Base-by-base conservation (phyloP, 345 rosid species). In the Erysimum cheiranthoides region DNA sequence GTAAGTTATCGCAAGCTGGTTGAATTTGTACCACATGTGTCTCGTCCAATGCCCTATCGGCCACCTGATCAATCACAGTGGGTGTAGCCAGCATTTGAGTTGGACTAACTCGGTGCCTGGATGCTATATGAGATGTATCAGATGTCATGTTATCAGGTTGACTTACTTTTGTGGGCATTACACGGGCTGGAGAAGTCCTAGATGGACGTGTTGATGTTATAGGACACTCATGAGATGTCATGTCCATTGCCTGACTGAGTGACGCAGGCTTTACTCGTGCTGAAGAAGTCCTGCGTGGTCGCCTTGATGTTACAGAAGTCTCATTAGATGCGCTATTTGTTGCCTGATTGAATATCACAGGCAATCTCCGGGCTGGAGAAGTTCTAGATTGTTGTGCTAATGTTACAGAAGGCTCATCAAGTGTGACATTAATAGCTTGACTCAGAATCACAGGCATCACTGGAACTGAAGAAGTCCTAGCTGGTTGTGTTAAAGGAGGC, bases 131-230 rank as follows among this genome's bases (percentile, higher is more conserved):
- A 67, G 70, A 42, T 60, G 35, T 27, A 72, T 78, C 64, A 49
- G 39, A 28, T 38, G 68, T 10, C 72, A 77, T 18, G 25, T 65
- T 25, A 45, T 21, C 68, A 39, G 30, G 10, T 0, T 77, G 71
- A 64, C 58, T 64, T 28, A 56, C 61, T 36, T 58, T 63, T 2
- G 39, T 39, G 45, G 73, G 52, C 63, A 69, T 62, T 45, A 28
- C 78, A 73, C 78, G 81, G 8, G 78, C 30, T 10, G 78, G 81
- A 67, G 81, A 78, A 73, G 65, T 78, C 53, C 74, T 68, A 17
- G n/a, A 63, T 43, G 64, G 31, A 10, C 51, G 63, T 66, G 58
- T 47, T 73, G 66, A 54, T 36, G 73, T 65, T 65, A 71, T 62
- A 71, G 47, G 68, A 66, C 62, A 77, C 52, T 65, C 81, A 58